Conservation (phyloP, 1,284 basidiomycete genomes). For the Lignosus rhinocerotis region DNA sequence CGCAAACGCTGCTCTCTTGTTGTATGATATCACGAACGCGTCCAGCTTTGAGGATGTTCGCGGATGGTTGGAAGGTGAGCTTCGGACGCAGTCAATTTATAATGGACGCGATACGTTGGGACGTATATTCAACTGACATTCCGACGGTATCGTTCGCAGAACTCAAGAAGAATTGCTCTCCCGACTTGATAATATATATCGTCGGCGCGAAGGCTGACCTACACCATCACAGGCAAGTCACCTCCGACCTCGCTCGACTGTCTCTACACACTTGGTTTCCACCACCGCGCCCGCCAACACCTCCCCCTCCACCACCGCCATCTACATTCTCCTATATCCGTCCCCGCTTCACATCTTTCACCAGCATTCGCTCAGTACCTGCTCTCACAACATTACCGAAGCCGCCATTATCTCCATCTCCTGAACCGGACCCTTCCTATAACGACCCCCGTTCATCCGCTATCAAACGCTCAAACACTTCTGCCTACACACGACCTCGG, state of each 20-base stretch:
- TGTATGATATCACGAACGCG: constrained; percentile 96
- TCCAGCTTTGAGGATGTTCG: constrained; percentile 89
- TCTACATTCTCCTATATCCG: constrained; percentile 82
- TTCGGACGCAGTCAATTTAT: neutral
- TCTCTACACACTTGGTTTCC: constrained; percentile 85
- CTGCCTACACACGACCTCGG: constrained; percentile 33
- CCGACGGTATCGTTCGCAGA: constrained; percentile 45
- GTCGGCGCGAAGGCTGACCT: constrained; percentile 91
- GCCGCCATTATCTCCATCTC: constrained; percentile 26
- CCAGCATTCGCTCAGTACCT: constrained; percentile 58
- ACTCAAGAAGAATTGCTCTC: constrained; percentile 83
- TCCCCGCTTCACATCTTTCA: constrained; percentile 83
- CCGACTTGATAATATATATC: constrained; percentile 87
- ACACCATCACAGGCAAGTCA: constrained; percentile 66
- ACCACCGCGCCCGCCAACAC: constrained; percentile 62
- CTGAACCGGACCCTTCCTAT: constrained; percentile 26
- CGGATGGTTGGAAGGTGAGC: constrained; percentile 87
- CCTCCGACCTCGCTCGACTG: constrained; percentile 76
- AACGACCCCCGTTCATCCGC: constrained; percentile 32
- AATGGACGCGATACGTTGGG: neutral
- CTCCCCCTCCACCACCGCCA: constrained; percentile 56
- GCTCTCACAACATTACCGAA: constrained; percentile 25
- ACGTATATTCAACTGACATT: neutral
- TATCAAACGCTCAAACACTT: constrained; percentile 35
- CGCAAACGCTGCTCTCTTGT: constrained; percentile 92